Conservation (phyloP, 345 rosid species). For the Ricinus communis region DNA sequence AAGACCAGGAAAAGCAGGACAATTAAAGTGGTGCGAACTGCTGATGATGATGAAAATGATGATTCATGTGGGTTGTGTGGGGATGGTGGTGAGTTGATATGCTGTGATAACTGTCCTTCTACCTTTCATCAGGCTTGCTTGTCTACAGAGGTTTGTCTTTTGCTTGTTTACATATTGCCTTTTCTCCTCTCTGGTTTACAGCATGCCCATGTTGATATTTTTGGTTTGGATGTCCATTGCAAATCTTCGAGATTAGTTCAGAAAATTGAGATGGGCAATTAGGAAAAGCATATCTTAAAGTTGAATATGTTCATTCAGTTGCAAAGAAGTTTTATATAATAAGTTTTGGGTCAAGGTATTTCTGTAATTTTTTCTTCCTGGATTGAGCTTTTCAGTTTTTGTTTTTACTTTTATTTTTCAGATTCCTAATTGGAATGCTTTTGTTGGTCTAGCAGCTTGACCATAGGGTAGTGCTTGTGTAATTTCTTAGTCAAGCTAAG, state of each 20-base stretch:
- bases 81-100: conserved; percentile 86
- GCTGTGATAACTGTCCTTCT: conserved; percentile 95
- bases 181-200: conserved; percentile 4
- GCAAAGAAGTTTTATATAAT: no score
- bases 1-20: conserved; percentile 57
- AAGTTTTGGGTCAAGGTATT: no score
- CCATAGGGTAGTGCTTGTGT: no score
- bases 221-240: neutral
- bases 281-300: no score
- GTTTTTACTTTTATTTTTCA: no score
- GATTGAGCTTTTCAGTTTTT: no score
- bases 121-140: conserved; percentile 88
- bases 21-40: conserved; percentile 39
- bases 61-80: conserved; percentile 97
- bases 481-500: no score
- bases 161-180: conserved; percentile 18
- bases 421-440: no score
- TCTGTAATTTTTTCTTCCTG: no score
- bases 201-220: neutral
- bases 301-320: no score
- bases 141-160: conserved; percentile 62
- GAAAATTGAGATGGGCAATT: no score
- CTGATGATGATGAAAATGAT: conserved; percentile 79
- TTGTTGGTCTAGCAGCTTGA: no score
- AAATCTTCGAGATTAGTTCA: neutral